Conservation (phyloP, 75 land plant species). For the Ceratopteris richardii region DNA sequence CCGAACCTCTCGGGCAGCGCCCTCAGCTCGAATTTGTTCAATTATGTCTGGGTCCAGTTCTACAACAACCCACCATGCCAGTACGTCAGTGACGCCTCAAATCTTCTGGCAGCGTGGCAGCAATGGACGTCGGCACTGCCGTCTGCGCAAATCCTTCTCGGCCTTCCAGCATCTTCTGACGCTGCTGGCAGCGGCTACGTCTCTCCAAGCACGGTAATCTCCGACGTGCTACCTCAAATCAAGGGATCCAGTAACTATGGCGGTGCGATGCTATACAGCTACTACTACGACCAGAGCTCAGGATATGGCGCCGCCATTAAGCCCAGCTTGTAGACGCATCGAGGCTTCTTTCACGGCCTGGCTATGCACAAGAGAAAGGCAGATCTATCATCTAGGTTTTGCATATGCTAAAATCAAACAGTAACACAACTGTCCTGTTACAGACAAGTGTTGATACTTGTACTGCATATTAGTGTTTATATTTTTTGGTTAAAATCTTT, state of each 20-base stretch:
- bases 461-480: too few species aligned
- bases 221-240: slow-evolving; percentile 38
- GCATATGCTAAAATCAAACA: too few species aligned
- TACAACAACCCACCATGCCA: slow-evolving; percentile 37
- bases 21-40: slow-evolving; percentile 24
- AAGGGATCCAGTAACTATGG: slow-evolving; percentile 35
- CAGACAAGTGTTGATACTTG: too few species aligned
- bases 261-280: slow-evolving; percentile 44
- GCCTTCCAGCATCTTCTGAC: slow-evolving; percentile 31
- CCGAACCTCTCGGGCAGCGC: slow-evolving; percentile 18
- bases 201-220: slow-evolving; percentile 15
- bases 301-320: slow-evolving; percentile 29
- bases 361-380: too few species aligned
- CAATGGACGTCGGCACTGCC: slow-evolving; percentile 20
- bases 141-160: slow-evolving; percentile 18
- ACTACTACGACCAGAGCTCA: slow-evolving; percentile 25
- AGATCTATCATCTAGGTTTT: too few species aligned
- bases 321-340: neutral
- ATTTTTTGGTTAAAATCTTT: too few species aligned
- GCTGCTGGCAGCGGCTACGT: slow-evolving; percentile 42
- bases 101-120: slow-evolving; percentile 27
- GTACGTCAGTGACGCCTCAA: slow-evolving; percentile 17
- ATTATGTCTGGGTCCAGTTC: slow-evolving; percentile 48
- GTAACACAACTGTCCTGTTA: too few species aligned
- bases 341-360: too few species aligned